Evolutionary conservation across 2,329 filamentous ascomycete genomes (phyloP), one percentile per base, ranked within the genome.

Genomic region (Aureobasidium namibiae): DNA sequence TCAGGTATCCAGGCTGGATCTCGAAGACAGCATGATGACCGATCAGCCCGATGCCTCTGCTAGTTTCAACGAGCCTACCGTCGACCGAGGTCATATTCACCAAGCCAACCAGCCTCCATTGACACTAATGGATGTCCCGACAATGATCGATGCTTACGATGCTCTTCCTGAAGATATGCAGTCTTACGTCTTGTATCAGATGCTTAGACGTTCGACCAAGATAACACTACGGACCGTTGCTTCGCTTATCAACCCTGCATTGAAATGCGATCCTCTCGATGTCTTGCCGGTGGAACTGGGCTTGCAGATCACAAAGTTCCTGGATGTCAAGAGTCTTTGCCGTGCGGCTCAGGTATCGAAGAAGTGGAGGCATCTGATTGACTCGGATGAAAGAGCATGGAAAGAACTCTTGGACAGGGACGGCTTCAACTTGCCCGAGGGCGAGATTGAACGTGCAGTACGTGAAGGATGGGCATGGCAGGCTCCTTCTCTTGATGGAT

Each of bases 401-500:
- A 97, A 95, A 74, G 88, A 92, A 63, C 78, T 96, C 1, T 86
- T 99, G 42, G 91, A 96, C 62, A 80, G 79, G 1, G 91, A 96
- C 70, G 90, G 90, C 0, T 96, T 89, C 71, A 77, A 77, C 29
- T 77, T 99, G 1, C 86, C 90, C 0, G 79, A 86, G 0, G 90
- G 89, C 18, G 94, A 99, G 72, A 79, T 99, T 24, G 85, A 90
- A 64, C 86, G 87, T 65, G 92, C 94, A 31, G 91, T 97, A 59
- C 78, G 80, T 42, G 90, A 97, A 76, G 94, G 94, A 14, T 99
- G 94, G 94, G 94, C 92, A 14, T 99, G 94, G 91, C 94, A 99
- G 70, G 90, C 92, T 69, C 90, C 92, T 0, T 68, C 69, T 23
- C 64, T 67, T 4, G 82, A 89, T 56, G 90, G 88, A 24, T 90